Percentiles rank a stretch among this genome's conserved stretches.
These are phyloP conservation scores for Zygosaccharomyces pseudobailii DNA, from an alignment of 1,139 yeast genomes.

Conservation along the genomic window DNA sequence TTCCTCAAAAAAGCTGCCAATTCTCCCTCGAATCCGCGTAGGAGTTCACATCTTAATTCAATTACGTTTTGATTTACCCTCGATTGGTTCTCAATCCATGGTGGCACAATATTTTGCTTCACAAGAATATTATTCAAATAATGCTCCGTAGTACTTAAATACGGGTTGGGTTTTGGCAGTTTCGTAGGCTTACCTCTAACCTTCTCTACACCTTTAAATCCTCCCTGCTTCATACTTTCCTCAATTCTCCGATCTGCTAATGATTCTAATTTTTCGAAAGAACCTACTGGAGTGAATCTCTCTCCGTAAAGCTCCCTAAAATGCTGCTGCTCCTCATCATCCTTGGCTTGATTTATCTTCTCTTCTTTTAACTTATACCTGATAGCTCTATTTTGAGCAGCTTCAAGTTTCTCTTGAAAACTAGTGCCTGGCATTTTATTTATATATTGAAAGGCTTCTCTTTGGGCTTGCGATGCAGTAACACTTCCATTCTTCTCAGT, in stretches of 20 bases:
- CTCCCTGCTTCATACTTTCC: slow-evolving; percentile 68
- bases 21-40: slow-evolving; percentile 8
- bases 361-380: slow-evolving; percentile 55
- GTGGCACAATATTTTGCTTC: slow-evolving; percentile 75
- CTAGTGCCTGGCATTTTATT: slow-evolving; percentile 36
- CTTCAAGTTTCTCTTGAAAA: slow-evolving; percentile 42
- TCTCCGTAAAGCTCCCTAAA: slow-evolving; percentile 63
- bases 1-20: slow-evolving; percentile 6
- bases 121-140: slow-evolving; percentile 69
- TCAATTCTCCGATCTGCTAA: slow-evolving; percentile 73
- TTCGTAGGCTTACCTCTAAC: slow-evolving; percentile 62
- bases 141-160: slow-evolving; percentile 55
- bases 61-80: slow-evolving; percentile 46
- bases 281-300: slow-evolving; percentile 48
- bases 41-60: slow-evolving; percentile 38
- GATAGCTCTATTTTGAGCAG: slow-evolving; percentile 61
- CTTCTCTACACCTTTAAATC: slow-evolving; percentile 49
- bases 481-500: background rate
- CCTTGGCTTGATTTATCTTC: slow-evolving; percentile 18
- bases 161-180: slow-evolving; percentile 40
- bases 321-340: slow-evolving; percentile 41
- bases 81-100: slow-evolving; percentile 83
- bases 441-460: slow-evolving; percentile 35
- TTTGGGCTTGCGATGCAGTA: slow-evolving; percentile 1
- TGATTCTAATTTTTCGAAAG: slow-evolving; percentile 47